These are phyloP conservation scores for Cadophora gregata DNA, from an alignment of 2,329 filamentous ascomycete genomes.

Conservation along the genomic window DNA sequence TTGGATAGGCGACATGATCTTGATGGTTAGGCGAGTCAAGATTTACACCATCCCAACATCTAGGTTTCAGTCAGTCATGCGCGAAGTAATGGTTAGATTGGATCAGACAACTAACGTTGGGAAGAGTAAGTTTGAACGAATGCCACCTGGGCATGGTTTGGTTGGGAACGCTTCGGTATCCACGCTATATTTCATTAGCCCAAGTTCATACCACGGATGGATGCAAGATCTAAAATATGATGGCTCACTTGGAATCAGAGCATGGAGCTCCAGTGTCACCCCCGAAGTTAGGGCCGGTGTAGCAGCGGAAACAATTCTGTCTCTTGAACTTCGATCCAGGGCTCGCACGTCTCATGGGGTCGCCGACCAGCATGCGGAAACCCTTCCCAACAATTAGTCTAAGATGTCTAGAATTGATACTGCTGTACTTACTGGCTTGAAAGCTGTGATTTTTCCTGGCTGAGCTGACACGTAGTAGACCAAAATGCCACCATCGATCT, in stretches of 20 bases:
- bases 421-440: conserved; percentile 27
- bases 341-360: conserved; percentile 21
- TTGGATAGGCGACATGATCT: conserved; percentile 17
- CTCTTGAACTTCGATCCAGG: conserved; percentile 18
- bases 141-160: conserved; percentile 42
- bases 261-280: conserved; percentile 21
- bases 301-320: conserved; percentile 28
- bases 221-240: not conserved
- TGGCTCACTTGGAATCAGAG: conserved; percentile 1
- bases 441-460: conserved; percentile 26
- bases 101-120: conserved; percentile 27
- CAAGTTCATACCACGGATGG: not conserved
- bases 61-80: not conserved
- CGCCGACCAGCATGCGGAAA: conserved; percentile 31
- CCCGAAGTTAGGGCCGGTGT: conserved; percentile 28
- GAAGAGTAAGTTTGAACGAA: conserved; percentile 44
- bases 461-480: conserved; percentile 30
- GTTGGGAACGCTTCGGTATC: conserved; percentile 26
- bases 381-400: conserved; percentile 17
- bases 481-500: conserved; percentile 23
- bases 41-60: conserved; percentile 34
- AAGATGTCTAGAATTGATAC: not conserved
- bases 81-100: not conserved
- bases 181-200: conserved; percentile 1
- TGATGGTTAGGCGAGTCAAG: conserved; percentile 29